A percentile compares a stretch with the other conserved stretches of the same genome.
phyloP scores from a whole-genome alignment of 2,329 filamentous ascomycete genomes.

The Leptosphaerulina australis region DNA sequence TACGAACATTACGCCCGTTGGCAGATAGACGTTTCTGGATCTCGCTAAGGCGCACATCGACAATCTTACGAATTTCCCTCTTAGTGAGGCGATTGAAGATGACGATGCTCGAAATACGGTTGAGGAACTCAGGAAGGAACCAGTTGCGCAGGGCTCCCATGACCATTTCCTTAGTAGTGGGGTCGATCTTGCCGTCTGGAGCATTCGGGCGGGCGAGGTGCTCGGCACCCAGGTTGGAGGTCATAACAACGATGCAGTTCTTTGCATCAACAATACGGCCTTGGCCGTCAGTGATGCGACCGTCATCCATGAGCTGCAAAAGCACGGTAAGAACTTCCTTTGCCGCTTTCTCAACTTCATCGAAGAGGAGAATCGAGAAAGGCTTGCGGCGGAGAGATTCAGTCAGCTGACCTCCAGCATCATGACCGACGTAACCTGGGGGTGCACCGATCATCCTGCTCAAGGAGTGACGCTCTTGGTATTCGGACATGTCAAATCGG shows the following conservation, averaged over 20 bases:
- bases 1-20: constrained; percentile 85
- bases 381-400: constrained; percentile 92
- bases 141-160: constrained; percentile 91
- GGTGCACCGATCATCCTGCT: constrained; percentile 98
- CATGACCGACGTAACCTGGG: constrained; percentile 95
- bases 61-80: constrained; percentile 90
- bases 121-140: constrained; percentile 98
- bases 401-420: constrained; percentile 92
- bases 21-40: constrained; percentile 88
- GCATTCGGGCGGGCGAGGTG: constrained; percentile 81
- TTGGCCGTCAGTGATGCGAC: constrained; percentile 97
- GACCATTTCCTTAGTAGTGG: constrained; percentile 83
- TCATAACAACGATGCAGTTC: constrained; percentile 99
- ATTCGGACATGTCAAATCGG: constrained; percentile 99
- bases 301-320: constrained; percentile 99
- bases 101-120: constrained; percentile 93
- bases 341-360: constrained; percentile 97
- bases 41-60: constrained; percentile 84
- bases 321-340: constrained; percentile 97
- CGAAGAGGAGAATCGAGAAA: constrained; percentile 97
- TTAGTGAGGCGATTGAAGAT: constrained; percentile 97
- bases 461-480: constrained; percentile 94
- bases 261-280: constrained; percentile 91
- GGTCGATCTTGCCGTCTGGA: constrained; percentile 83
- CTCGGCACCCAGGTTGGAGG: constrained; percentile 94